Evolutionary conservation across 176 grass and related monocot genomes (phyloP).

Genomic region (Echinochloa phyllopogon): DNA sequence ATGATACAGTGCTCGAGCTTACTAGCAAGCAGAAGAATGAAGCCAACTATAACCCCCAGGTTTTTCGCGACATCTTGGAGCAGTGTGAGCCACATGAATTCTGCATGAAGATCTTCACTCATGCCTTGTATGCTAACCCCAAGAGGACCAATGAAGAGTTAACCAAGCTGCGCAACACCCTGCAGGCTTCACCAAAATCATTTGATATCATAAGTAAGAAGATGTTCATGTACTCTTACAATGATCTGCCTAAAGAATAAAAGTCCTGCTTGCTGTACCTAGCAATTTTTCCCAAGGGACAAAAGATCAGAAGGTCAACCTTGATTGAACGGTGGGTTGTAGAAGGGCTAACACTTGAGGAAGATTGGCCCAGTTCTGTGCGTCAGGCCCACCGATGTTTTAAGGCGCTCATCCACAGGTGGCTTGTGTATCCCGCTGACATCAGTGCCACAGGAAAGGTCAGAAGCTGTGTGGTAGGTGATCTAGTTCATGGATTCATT

Average conservation of each 20-base stretch:
- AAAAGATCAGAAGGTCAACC: background rate
- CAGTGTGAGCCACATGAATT: background rate
- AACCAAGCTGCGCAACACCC: background rate
- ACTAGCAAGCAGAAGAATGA: background rate
- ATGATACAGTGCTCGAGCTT: too few relatives aligned
- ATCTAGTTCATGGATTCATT: background rate
- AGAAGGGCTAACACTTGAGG: background rate
- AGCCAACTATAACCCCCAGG: too few relatives aligned
- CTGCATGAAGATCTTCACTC: background rate
- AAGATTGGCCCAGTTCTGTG: background rate
- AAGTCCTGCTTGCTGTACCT: slow-evolving; percentile 23
- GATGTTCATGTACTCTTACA: background rate
- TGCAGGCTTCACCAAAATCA: background rate
- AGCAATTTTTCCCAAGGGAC: background rate
- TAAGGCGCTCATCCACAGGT: background rate
- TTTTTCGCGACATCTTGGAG: background rate
- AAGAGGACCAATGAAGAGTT: background rate
- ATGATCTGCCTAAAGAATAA: background rate
- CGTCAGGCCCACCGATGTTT: background rate
- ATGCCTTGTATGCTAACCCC: background rate
- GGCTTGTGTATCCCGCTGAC: background rate
- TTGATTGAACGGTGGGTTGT: background rate
- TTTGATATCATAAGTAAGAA: background rate
- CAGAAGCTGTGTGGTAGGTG: background rate
- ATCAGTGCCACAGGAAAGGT: background rate